These are phyloP conservation scores for Boletus reticulatus DNA, from an alignment of 768 basidiomycete genomes.

Conservation along the genomic window DNA sequence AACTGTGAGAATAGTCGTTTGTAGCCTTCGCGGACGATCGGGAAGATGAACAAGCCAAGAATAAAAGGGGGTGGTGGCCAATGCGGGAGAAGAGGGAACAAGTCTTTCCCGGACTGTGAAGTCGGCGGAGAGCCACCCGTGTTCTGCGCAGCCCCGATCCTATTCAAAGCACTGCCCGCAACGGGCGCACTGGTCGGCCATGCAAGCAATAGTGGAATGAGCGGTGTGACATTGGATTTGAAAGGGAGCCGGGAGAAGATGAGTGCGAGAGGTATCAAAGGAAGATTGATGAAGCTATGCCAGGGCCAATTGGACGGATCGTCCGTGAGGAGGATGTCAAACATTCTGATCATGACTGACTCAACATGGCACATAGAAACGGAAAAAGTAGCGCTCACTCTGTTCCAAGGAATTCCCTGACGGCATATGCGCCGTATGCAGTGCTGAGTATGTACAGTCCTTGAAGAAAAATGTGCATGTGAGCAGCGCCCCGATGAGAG, in stretches of 20 bases:
- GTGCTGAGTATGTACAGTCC: constrained; percentile 53
- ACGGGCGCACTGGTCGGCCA: constrained; percentile 32
- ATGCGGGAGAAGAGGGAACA: constrained; percentile 29
- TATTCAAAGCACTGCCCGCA: background rate
- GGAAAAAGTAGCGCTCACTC: constrained; percentile 42
- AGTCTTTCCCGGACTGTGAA: constrained; percentile 5
- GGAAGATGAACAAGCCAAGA: constrained; percentile 52
- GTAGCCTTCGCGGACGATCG: constrained; percentile 46
- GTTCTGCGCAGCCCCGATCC: background rate
- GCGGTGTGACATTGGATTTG: constrained; percentile 24
- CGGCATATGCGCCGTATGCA: constrained; percentile 70
- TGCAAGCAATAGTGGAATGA: constrained; percentile 24
- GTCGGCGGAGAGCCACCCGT: background rate
- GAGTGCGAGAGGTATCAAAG: constrained; percentile 66
- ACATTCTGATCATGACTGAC: constrained; percentile 45
- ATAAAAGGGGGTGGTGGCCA: constrained; percentile 66
- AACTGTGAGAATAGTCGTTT: constrained; percentile 38
- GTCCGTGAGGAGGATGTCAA: constrained; percentile 59
- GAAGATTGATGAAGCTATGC: constrained; percentile 73
- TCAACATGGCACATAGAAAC: background rate
- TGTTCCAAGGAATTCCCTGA: constrained; percentile 65
- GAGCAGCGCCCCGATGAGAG: background rate
- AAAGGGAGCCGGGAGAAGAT: constrained; percentile 57
- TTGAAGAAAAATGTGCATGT: constrained; percentile 19
- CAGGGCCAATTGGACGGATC: constrained; percentile 75